Conservation (phyloP, 257 asterid species). For the Przewalskia tangutica region DNA sequence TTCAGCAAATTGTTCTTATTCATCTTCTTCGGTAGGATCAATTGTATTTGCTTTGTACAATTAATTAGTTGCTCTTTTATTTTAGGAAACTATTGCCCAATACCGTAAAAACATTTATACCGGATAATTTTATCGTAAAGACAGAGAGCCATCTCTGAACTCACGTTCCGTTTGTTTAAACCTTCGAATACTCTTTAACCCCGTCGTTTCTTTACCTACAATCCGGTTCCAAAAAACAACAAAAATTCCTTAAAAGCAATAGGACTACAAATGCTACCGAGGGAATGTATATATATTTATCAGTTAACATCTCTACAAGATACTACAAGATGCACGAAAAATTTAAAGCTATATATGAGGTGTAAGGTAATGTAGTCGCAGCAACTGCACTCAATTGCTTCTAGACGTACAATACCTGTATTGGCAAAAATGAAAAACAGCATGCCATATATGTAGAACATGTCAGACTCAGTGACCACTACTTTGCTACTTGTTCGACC, state of each 20-base stretch:
- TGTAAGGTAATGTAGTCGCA: background rate
- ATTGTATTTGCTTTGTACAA: too few relatives aligned
- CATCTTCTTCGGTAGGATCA: too few relatives aligned
- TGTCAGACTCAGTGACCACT: background rate
- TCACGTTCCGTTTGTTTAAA: too few relatives aligned
- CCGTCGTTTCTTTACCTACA: too few relatives aligned
- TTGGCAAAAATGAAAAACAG: background rate
- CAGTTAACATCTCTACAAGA: background rate
- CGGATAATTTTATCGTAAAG: too few relatives aligned
- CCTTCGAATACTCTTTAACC: too few relatives aligned
- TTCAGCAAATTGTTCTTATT: too few relatives aligned
- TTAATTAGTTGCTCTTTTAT: too few relatives aligned
- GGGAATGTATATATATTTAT: background rate
- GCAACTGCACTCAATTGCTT: background rate
- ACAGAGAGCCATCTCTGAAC: too few relatives aligned
- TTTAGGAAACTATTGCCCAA: too few relatives aligned
- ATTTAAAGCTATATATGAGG: background rate
- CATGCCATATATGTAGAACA: background rate
- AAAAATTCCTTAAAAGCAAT: background rate
- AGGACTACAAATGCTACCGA: background rate
- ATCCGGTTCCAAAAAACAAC: too few relatives aligned
- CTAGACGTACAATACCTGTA: background rate
- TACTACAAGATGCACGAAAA: background rate
- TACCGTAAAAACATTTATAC: too few relatives aligned
- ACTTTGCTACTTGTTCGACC: constrained; percentile 28